Evolutionary conservation across 345 rosid species (phyloP).

Genomic region (Raphanus raphanistrum): DNA sequence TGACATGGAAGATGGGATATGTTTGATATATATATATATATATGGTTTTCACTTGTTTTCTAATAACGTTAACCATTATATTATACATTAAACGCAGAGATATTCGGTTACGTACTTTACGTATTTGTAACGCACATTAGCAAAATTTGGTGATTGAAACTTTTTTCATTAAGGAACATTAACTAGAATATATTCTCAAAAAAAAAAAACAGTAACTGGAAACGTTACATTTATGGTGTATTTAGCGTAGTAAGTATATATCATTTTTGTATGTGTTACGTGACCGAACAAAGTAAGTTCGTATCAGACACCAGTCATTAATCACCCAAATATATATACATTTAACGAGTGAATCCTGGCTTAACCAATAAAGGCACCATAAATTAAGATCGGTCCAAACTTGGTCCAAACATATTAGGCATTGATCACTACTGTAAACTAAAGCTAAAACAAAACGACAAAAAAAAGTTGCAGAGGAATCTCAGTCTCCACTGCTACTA

Average conservation of each 20-base stretch:
- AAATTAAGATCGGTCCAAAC: constrained; percentile 5
- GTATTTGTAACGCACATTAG: not conserved
- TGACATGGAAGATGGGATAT: not conserved
- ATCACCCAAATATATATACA: constrained; percentile 7
- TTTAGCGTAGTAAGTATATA: not conserved
- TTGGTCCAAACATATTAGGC: not conserved
- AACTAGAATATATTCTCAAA: not conserved
- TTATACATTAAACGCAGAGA: not conserved
- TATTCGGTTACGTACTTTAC: not conserved
- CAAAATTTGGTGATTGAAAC: not conserved
- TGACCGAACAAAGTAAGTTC: not conserved
- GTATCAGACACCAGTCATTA: not conserved
- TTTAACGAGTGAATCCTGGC: constrained; percentile 7
- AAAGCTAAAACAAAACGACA: constrained; percentile 26
- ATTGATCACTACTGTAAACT: constrained; percentile 20
- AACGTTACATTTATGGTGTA: not conserved
- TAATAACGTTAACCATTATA: not conserved
- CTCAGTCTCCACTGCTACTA: constrained; percentile 25
- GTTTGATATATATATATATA: not conserved
- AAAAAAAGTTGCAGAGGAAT: constrained; percentile 16
- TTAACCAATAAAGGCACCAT: constrained; percentile 15
- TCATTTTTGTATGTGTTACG: too few species aligned
- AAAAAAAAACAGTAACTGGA: too few species aligned
- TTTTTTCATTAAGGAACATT: not conserved
- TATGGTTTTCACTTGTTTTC: not conserved